These are phyloP conservation scores for Pigoraptor vietnamica DNA, from an alignment of 78 protist species.

Conservation along the genomic window DNA sequence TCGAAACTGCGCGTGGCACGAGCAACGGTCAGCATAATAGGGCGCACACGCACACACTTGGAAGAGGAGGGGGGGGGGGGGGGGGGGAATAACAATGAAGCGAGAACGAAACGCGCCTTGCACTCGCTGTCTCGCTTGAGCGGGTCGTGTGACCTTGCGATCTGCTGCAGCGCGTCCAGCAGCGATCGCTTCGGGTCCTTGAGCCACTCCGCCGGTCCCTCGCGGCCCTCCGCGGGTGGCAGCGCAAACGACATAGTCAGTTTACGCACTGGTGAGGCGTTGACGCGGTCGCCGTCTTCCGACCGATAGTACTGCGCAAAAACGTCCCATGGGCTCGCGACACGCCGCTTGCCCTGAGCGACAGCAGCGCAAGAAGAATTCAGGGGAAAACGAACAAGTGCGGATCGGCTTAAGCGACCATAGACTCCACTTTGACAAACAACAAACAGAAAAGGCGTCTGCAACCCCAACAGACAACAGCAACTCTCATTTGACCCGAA, in stretches of 20 bases:
- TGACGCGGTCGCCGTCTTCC: not conserved
- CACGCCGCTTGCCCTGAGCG: too few species aligned
- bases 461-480: not conserved
- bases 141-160: not conserved
- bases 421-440: too few species aligned
- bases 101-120: too few species aligned
- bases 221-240: not conserved
- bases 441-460: not conserved
- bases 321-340: not conserved
- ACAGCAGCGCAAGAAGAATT: too few species aligned
- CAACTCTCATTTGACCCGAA: too few species aligned
- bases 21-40: too few species aligned
- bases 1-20: not conserved
- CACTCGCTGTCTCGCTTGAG: not conserved
- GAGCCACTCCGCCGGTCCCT: not conserved
- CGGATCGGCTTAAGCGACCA: too few species aligned
- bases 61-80: too few species aligned
- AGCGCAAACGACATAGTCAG: not conserved
- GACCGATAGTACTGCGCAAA: not conserved
- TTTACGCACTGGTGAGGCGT: not conserved
- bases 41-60: too few species aligned
- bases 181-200: not conserved
- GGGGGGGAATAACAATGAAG: too few species aligned
- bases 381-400: too few species aligned
- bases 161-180: not conserved